phyloP scores from a whole-genome alignment of 208 protist genomes.

The Sergeia podlipaevii region DNA sequence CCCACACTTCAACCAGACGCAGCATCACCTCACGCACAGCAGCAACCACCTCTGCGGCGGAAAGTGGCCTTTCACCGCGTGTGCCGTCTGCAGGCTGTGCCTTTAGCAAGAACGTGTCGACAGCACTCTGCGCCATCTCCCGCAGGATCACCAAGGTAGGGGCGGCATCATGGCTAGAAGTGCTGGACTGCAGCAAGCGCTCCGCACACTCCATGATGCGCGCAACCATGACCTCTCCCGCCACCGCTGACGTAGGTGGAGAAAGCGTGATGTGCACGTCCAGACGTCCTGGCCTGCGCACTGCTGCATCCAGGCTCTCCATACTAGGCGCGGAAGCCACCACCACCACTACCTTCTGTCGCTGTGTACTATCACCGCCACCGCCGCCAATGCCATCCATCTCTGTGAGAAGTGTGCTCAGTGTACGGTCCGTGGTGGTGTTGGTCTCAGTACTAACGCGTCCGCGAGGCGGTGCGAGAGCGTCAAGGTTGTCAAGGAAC shows the following conservation, averaged over 20 bases:
- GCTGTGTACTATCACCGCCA: constrained; percentile 7
- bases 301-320: constrained; percentile 72
- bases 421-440: constrained; percentile 75
- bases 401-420: constrained; percentile 89
- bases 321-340: constrained; percentile 71
- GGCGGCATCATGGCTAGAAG: not conserved
- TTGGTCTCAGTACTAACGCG: constrained; percentile 32
- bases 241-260: constrained; percentile 8
- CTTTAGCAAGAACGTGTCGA: not conserved
- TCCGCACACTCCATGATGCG: constrained; percentile 12
- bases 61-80: not conserved
- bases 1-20: constrained; percentile 5
- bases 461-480: constrained; percentile 77
- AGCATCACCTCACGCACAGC: constrained; percentile 24
- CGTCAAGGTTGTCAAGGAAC: constrained; percentile 92
- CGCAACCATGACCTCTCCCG: constrained; percentile 12
- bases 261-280: constrained; percentile 75
- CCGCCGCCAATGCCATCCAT: constrained; percentile 81
- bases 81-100: not conserved
- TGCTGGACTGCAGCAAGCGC: constrained; percentile 11
- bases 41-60: constrained; percentile 20
- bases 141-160: too few species aligned
- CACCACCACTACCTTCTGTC: constrained; percentile 54
- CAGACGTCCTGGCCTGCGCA: constrained; percentile 79
- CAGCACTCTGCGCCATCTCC: not conserved